These are phyloP conservation scores for Nothomitra cinnamomea DNA, from an alignment of 2,329 filamentous ascomycete species.

Conservation along the genomic window DNA sequence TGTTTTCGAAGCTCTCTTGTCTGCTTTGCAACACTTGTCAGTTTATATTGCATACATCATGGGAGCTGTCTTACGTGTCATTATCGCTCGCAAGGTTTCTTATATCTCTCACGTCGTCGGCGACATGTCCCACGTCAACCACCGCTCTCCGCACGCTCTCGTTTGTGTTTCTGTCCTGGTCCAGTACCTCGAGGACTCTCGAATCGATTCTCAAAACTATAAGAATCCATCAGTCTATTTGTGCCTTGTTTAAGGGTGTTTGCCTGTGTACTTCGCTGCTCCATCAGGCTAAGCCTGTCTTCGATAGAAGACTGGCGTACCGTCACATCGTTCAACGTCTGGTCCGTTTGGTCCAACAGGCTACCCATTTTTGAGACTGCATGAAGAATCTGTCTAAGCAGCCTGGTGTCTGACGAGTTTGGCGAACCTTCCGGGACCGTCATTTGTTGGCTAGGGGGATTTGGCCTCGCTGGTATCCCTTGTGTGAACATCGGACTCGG, in stretches of 20 bases:
- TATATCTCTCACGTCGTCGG: slow-evolving; percentile 2
- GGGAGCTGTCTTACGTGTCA: not conserved
- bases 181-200: slow-evolving; percentile 1
- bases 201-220: slow-evolving; percentile 2
- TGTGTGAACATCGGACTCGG: slow-evolving; percentile 1
- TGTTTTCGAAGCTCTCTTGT: slow-evolving; percentile 1
- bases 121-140: not conserved
- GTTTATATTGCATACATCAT: not conserved
- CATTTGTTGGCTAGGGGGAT: not conserved
- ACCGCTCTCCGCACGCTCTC: slow-evolving; percentile 1
- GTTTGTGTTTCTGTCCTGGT: slow-evolving; percentile 3
- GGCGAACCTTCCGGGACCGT: not conserved
- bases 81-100: slow-evolving; percentile 2
- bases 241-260: not conserved
- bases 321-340: slow-evolving; percentile 1
- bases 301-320: slow-evolving; percentile 2
- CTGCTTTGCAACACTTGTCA: slow-evolving; percentile 2
- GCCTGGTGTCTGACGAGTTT: not conserved
- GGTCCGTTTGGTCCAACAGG: not conserved
- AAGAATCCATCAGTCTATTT: not conserved
- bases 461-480: not conserved
- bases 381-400: not conserved
- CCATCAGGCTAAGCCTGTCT: slow-evolving; percentile 2
- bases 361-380: slow-evolving; percentile 1
- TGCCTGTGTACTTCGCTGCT: not conserved